Percentiles rank a stretch among this genome's conserved stretches.
Evolutionary conservation across 257 asterid genomes (phyloP).

Genomic region (Nicotiana undulata): DNA sequence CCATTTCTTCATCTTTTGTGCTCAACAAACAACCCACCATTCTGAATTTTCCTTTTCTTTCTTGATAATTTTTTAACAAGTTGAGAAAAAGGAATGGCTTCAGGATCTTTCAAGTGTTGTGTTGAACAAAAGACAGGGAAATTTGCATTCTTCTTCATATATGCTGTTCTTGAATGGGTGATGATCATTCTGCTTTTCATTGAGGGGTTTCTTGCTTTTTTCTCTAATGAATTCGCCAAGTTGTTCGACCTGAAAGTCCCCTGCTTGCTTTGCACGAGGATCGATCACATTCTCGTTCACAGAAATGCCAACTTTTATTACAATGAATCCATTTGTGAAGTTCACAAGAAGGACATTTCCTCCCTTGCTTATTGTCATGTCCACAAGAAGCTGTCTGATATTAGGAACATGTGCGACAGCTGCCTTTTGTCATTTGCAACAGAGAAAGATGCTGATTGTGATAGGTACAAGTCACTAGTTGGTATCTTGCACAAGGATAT

Average conservation of each 20-base stretch:
- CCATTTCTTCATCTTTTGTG: neutral
- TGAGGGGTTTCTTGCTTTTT: constrained; percentile 62
- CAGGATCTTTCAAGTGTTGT: constrained; percentile 19
- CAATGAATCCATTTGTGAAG: constrained; percentile 71
- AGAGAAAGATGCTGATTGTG: constrained; percentile 42
- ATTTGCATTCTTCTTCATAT: constrained; percentile 51
- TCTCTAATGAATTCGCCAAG: constrained; percentile 55
- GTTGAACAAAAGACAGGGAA: constrained; percentile 52
- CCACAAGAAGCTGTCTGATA: constrained; percentile 60
- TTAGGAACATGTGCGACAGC: constrained; percentile 57
- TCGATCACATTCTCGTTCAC: constrained; percentile 56
- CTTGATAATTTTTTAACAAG: neutral
- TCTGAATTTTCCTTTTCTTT: too few relatives aligned
- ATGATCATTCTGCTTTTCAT: constrained; percentile 57
- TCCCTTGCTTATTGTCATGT: constrained; percentile 74
- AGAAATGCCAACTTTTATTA: constrained; percentile 47
- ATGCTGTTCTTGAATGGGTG: constrained; percentile 59
- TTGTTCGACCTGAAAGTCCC: constrained; percentile 59
- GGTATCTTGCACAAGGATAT: constrained; percentile 58
- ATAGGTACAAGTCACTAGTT: constrained; percentile 37
- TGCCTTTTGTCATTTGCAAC: constrained; percentile 64
- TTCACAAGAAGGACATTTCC: constrained; percentile 69
- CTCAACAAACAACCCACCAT: neutral
- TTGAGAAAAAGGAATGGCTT: neutral
- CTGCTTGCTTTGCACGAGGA: constrained; percentile 71